phyloP scores from a whole-genome alignment of 305 asterid species.

The Ilex paraguariensis region DNA sequence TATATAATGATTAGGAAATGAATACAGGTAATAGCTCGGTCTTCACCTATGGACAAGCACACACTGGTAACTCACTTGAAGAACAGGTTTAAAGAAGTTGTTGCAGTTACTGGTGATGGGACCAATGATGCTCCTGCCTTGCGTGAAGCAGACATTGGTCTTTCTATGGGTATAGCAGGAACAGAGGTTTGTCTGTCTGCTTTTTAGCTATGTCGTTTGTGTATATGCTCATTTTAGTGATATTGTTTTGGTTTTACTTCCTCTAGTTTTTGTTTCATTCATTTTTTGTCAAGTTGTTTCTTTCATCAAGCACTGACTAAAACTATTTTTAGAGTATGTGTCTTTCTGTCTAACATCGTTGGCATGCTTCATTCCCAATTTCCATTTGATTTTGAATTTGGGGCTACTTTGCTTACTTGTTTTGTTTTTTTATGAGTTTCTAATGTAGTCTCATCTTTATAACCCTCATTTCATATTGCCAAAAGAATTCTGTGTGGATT shows the following conservation, averaged over 20 bases:
- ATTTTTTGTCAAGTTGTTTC: too few relatives aligned
- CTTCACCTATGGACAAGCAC: conserved; percentile 91
- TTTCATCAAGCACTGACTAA: too few relatives aligned
- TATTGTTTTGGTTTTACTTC: neutral
- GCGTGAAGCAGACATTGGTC: conserved; percentile 95
- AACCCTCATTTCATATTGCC: too few relatives aligned
- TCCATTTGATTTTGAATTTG: too few relatives aligned
- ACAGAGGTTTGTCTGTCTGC: conserved; percentile 65
- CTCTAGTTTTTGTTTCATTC: neutral
- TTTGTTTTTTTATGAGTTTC: too few relatives aligned
- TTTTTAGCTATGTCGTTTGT: neutral
- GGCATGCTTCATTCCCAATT: too few relatives aligned
- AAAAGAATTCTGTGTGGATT: too few relatives aligned
- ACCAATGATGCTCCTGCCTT: conserved; percentile 98
- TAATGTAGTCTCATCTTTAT: too few relatives aligned
- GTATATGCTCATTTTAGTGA: neutral
- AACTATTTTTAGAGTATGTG: too few relatives aligned
- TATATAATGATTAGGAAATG: too few relatives aligned
- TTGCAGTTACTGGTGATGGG: conserved; percentile 98
- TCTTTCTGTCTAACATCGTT: too few relatives aligned
- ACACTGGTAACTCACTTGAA: conserved; percentile 68
- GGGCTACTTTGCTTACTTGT: too few relatives aligned
- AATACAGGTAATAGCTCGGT: conserved; percentile 90
- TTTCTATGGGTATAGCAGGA: conserved; percentile 98
- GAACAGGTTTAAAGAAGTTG: conserved; percentile 63